A percentile compares a stretch with the other conserved stretches of the same genome.
phyloP scores from a whole-genome alignment of 306 rosid genomes.

The Quercus bicolor region DNA sequence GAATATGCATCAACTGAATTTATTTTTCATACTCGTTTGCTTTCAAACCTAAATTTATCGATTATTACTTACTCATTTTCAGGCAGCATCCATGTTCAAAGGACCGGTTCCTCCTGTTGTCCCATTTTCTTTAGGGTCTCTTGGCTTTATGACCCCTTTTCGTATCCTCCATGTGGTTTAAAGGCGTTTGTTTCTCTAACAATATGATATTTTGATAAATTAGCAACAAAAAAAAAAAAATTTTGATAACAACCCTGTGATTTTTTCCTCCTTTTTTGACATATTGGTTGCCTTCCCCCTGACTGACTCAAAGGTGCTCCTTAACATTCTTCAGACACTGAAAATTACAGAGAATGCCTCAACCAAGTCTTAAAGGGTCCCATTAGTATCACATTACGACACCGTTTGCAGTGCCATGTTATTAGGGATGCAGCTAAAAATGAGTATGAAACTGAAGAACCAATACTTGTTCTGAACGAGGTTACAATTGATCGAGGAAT shows the following conservation, averaged over 20 bases:
- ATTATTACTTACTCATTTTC: slow-evolving; percentile 34
- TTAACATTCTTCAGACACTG: slow-evolving; percentile 82
- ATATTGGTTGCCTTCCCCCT: neutral
- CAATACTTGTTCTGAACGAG: slow-evolving; percentile 81
- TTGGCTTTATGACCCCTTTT: slow-evolving; percentile 96
- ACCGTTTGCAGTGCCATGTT: slow-evolving; percentile 78
- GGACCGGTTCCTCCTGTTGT: slow-evolving; percentile 97
- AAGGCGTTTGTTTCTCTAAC: slow-evolving; percentile 1
- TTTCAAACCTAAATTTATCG: slow-evolving; percentile 5
- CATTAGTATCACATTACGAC: slow-evolving; percentile 79
- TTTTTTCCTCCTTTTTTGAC: neutral
- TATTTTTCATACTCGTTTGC: neutral
- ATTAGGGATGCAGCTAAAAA: slow-evolving; percentile 76
- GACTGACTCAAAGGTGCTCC: slow-evolving; percentile 33
- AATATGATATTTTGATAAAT: neutral
- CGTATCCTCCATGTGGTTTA: slow-evolving; percentile 63
- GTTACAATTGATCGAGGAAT: slow-evolving; percentile 96
- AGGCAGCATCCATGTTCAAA: slow-evolving; percentile 98
- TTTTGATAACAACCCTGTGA: neutral
- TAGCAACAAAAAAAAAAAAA: too few relatives aligned
- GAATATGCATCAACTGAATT: neutral
- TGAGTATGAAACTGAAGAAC: slow-evolving; percentile 85
- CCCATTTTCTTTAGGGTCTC: slow-evolving; percentile 92
- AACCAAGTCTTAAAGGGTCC: slow-evolving; percentile 84
- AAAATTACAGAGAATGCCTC: slow-evolving; percentile 70